A percentile compares a stretch with the other conserved stretches of the same genome.
Evolutionary conservation across 2,329 filamentous ascomycete species (phyloP).

Genomic region (Metarhizium humberi): DNA sequence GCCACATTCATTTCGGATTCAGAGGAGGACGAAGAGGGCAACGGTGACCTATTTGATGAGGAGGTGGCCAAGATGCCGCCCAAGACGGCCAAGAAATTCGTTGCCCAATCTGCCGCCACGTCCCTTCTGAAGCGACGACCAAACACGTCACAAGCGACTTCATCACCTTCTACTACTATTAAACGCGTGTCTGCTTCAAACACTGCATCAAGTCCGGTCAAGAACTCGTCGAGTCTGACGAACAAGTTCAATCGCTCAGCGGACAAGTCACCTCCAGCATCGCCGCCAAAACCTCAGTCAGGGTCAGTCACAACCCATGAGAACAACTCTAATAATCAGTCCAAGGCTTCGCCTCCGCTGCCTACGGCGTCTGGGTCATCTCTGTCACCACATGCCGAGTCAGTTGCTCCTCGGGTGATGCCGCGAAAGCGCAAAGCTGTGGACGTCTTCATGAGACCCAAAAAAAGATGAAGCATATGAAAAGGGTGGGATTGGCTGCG

Average conservation of each 20-base stretch:
- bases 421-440: constrained; percentile 35
- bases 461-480: constrained; percentile 21
- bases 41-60: constrained; percentile 1
- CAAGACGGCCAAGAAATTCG: constrained; percentile 6
- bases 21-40: constrained; percentile 19
- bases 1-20: constrained; percentile 33
- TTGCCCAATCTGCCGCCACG: not conserved
- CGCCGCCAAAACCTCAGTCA: not conserved
- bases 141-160: not conserved
- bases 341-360: not conserved
- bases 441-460: constrained; percentile 41
- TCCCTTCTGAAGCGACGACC: not conserved
- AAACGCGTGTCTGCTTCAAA: not conserved
- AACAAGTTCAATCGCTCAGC: constrained; percentile 6
- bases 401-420: constrained; percentile 1
- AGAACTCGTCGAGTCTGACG: constrained; percentile 3
- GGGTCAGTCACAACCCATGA: not conserved
- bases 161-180: not conserved
- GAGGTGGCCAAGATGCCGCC: not conserved
- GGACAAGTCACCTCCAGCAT: not conserved
- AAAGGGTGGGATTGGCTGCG: not conserved
- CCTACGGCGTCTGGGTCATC: not conserved
- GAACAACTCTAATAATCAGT: not conserved
- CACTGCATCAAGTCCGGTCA: not conserved
- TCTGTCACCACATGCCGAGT: not conserved